Conservation (phyloP, 805 yeast species). For the Myxozyma neotropica region DNA sequence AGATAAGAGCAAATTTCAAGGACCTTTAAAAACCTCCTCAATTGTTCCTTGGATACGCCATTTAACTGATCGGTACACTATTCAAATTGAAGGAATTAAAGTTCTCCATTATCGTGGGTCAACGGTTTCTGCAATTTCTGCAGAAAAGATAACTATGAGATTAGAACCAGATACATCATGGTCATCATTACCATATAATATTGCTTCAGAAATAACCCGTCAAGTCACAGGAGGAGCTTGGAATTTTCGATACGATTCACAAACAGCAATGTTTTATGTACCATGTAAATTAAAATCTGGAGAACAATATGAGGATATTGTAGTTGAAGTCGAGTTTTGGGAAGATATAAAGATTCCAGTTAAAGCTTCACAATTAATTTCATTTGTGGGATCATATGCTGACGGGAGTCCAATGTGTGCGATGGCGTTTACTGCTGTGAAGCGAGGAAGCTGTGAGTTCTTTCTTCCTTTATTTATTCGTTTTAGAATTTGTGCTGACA, state of each 20-base stretch:
- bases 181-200: conserved; percentile 19
- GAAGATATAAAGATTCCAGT: conserved; percentile 17
- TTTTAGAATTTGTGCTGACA: not conserved
- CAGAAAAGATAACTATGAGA: not conserved
- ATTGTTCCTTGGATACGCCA: conserved; percentile 2
- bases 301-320: not conserved
- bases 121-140: not conserved
- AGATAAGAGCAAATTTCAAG: conserved; percentile 48
- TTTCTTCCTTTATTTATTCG: not conserved
- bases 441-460: not conserved
- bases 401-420: conserved; percentile 25
- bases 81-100: conserved; percentile 1
- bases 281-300: conserved; percentile 5
- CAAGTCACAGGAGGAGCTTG: conserved; percentile 6
- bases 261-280: conserved; percentile 10
- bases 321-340: conserved; percentile 17
- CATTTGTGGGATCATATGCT: conserved; percentile 6
- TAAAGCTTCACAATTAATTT: conserved; percentile 12
- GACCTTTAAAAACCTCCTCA: conserved; percentile 38
- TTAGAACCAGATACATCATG: conserved; percentile 22
- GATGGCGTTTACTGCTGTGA: conserved; percentile 10
- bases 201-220: conserved; percentile 10
- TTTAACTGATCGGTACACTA: not conserved
- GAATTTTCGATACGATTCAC: not conserved
- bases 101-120: not conserved